Evolutionary conservation across 345 rosid species (phyloP).

Genomic region (Reutealis trisperma): DNA sequence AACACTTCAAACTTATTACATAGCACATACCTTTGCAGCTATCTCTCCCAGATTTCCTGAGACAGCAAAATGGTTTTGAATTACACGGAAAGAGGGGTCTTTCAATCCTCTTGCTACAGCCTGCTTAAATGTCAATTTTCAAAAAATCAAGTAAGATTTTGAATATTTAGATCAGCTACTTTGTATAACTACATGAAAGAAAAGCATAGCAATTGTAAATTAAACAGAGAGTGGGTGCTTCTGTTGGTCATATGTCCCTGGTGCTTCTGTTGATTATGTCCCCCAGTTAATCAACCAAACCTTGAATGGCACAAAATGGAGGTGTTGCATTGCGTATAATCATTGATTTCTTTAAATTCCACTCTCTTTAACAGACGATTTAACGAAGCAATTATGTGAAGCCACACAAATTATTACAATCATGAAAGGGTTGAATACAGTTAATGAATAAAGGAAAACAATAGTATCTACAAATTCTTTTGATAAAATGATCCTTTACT

Average conservation of each 20-base stretch:
- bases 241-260: neutral
- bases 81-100: slow-evolving; percentile 94
- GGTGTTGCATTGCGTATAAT: neutral
- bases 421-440: neutral
- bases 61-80: slow-evolving; percentile 86
- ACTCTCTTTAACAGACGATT: too few relatives aligned
- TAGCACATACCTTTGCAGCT: slow-evolving; percentile 81
- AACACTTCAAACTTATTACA: neutral
- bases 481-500: neutral
- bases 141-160: neutral
- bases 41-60: slow-evolving; percentile 90
- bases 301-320: neutral
- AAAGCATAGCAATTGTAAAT: neutral
- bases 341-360: neutral
- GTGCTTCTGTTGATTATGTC: neutral
- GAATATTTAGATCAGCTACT: slow-evolving; percentile 4
- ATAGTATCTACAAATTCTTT: neutral
- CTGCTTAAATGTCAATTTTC: slow-evolving; percentile 38
- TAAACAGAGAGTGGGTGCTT: neutral
- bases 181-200: neutral
- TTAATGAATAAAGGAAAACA: neutral
- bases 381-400: neutral
- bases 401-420: neutral
- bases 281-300: neutral
- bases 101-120: slow-evolving; percentile 94